A percentile compares a stretch with the other conserved stretches of the same genome.
Conservation (phyloP, 192 early-diverging fungal genomes). For the Chytriomyces sp. region DNA sequence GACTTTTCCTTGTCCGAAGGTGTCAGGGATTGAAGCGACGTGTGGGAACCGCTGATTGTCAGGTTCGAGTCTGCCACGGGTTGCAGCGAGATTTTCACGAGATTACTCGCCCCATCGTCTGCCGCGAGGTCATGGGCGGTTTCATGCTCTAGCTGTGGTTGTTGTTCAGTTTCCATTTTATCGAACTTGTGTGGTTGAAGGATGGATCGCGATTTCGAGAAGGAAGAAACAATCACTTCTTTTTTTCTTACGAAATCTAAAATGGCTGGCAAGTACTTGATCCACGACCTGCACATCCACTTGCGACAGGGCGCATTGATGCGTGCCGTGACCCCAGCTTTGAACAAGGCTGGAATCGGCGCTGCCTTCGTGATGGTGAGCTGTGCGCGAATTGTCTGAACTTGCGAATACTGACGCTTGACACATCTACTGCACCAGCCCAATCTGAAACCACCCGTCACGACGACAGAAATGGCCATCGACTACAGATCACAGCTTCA, state of each 20-base stretch:
- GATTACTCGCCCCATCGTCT: neutral
- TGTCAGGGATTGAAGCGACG: neutral
- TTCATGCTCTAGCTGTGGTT: no score
- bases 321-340: slow-evolving; percentile 82
- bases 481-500: slow-evolving; percentile 82
- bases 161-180: no score
- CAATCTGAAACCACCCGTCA: slow-evolving; percentile 90
- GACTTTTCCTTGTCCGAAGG: no score
- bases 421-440: slow-evolving; percentile 63
- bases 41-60: slow-evolving; percentile 7
- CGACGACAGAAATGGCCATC: slow-evolving; percentile 83
- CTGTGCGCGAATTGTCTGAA: neutral
- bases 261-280: slow-evolving; percentile 9
- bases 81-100: neutral
- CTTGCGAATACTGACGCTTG: slow-evolving; percentile 9
- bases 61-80: slow-evolving; percentile 22
- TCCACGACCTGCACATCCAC: slow-evolving; percentile 91
- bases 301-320: slow-evolving; percentile 92
- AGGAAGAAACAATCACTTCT: neutral
- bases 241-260: neutral
- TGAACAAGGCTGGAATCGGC: slow-evolving; percentile 79
- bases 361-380: slow-evolving; percentile 90
- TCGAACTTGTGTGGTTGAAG: no score
- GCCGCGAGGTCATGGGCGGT: no score
- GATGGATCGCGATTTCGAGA: no score